These are phyloP conservation scores for Brassica cretica DNA, from an alignment of 345 rosid species.

Conservation along the genomic window DNA sequence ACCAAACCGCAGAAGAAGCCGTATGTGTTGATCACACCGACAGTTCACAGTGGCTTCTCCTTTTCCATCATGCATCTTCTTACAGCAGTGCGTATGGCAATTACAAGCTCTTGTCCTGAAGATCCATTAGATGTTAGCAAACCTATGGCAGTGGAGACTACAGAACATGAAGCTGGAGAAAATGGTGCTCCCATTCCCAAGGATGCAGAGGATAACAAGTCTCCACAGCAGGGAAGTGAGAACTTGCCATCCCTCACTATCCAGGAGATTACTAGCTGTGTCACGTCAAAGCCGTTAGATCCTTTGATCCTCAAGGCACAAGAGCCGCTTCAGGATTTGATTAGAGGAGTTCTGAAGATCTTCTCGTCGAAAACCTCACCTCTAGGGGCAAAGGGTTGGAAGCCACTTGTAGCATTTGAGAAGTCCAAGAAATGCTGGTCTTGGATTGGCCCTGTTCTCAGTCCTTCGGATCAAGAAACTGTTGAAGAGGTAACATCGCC, in stretches of 20 bases:
- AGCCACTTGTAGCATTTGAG: conserved; percentile 78
- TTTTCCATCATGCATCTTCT: conserved; percentile 96
- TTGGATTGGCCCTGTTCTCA: conserved; percentile 80
- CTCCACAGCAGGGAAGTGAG: conserved; percentile 44
- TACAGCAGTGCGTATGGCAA: conserved; percentile 87
- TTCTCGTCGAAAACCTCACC: conserved; percentile 91
- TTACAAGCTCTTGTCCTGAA: conserved; percentile 65
- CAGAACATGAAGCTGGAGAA: conserved; percentile 46
- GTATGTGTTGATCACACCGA: conserved; percentile 82
- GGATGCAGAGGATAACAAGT: conserved; percentile 44
- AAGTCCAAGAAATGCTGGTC: conserved; percentile 83
- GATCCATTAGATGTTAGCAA: conserved; percentile 62
- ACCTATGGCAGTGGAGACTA: conserved; percentile 50
- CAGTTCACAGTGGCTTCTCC: conserved; percentile 91
- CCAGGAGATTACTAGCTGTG: conserved; percentile 91
- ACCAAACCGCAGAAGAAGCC: conserved; percentile 78
- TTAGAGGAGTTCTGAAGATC: conserved; percentile 93
- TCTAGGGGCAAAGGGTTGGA: conserved; percentile 97
- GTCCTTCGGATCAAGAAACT: conserved; percentile 59
- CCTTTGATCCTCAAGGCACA: conserved; percentile 92
- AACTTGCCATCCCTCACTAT: conserved; percentile 69
- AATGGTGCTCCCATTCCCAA: conserved; percentile 51
- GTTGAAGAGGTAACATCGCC: conserved; percentile 91
- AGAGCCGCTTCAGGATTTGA: conserved; percentile 94
- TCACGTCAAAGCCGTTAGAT: conserved; percentile 89